Evolutionary conservation across 306 rosid genomes (phyloP), one percentile per base, ranked within the genome.

Genomic region (Quercus parvula): DNA sequence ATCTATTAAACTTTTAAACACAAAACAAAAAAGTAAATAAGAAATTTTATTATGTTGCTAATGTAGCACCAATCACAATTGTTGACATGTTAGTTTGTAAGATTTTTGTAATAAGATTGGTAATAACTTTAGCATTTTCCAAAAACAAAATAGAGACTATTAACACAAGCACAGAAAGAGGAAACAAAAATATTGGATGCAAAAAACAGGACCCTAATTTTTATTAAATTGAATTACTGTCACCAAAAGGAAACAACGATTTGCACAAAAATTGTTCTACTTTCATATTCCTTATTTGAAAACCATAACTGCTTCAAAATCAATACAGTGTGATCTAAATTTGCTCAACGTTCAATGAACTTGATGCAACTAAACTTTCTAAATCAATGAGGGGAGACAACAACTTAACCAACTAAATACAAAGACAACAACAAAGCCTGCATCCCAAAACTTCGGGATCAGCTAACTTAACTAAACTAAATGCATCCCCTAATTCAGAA

Each of bases 301-400:
- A 44, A 44, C 51, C 51, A 8, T 44, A 44, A 8, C 49, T 17
- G 46, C 17, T 30, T 66, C 71, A 66, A 7, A 7, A 66, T 28
- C 38, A 63, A 28, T 14, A 28, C 12, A 27, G 15, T 7, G 44
- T 31, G 71, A 30, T 66, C 35, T 66, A 46, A 22, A 66, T 10
- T 30, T 31, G 71, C 46, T 66, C 49, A 1, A 31, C 49, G 19
- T 33, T 46, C 25, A 8, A 66, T 18, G 20, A 67, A 38, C 55
- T 30, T 74, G 22, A 74, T 74, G 41, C 68, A 74, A 30, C 75
- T 28, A 7, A 78, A 18, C 71, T 72, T 77, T 64, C 64, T 6
- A 27, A 46, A 74, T 17, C 85, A 68, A 62, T 24, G 4, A 25
- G 54, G 75, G 63, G 13, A 22, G 33, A 62, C 68, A 62, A 27